These are phyloP conservation scores for Cudoniella acicularis DNA, from an alignment of 495 filamentous ascomycete genomes.

Conservation along the genomic window DNA sequence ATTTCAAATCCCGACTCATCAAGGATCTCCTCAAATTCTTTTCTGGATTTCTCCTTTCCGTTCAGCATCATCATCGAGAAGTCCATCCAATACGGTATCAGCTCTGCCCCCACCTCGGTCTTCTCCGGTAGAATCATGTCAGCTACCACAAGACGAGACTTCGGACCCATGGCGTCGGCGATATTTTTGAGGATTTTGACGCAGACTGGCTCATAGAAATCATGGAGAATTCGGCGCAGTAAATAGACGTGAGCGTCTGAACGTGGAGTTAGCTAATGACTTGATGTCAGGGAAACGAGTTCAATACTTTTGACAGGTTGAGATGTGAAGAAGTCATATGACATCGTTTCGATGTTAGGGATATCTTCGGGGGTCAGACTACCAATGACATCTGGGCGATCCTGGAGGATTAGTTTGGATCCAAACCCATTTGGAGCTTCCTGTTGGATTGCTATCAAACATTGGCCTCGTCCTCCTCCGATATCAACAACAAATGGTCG, in stretches of 20 bases:
- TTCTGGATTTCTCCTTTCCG: slow-evolving; percentile 31
- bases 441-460: background rate
- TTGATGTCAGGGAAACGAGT: background rate
- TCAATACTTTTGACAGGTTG: slow-evolving; percentile 43
- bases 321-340: slow-evolving; percentile 46
- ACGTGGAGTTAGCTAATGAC: background rate
- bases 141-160: slow-evolving; percentile 28
- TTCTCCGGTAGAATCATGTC: slow-evolving; percentile 29
- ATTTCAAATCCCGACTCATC: background rate
- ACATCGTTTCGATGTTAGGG: slow-evolving; percentile 39
- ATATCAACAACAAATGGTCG: slow-evolving; percentile 21
- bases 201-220: background rate
- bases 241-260: background rate
- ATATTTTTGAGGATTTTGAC: background rate
- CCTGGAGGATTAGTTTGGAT: slow-evolving; percentile 46
- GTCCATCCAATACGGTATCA: slow-evolving; percentile 26
- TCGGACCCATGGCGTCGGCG: slow-evolving; percentile 1
- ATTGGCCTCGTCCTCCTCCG: slow-evolving; percentile 21
- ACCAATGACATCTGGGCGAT: slow-evolving; percentile 40
- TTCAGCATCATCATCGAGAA: slow-evolving; percentile 28
- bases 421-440: background rate
- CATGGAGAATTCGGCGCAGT: background rate
- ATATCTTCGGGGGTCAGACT: slow-evolving; percentile 9
- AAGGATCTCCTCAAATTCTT: slow-evolving; percentile 27
- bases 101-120: slow-evolving; percentile 17